Evolutionary conservation across 495 filamentous ascomycete species (phyloP), one percentile per base, ranked within the genome.

Genomic region (Xylaria bambusicola): DNA sequence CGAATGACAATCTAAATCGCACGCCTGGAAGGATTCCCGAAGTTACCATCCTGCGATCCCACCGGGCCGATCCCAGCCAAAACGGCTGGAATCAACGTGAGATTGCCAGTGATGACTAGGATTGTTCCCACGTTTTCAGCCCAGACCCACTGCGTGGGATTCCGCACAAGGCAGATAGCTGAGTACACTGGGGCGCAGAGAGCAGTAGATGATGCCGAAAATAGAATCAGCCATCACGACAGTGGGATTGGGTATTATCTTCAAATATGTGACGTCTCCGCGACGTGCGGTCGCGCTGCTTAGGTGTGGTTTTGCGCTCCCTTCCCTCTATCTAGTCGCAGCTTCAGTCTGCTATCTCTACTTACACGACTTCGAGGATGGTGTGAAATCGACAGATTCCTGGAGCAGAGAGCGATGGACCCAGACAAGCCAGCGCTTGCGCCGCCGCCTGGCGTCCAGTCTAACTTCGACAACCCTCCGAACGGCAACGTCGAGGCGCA

Each of bases 401-500:
- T 13, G 3, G 12, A 46, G 42, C 42, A 26, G 5, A 2, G 23
- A 21, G 17, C 42, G 23, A 46, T 46, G 42, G 17, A 46, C 8
- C 5, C 4, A 2, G 47, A 51, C 6, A 29, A 7, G 24, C 63
- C 63, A 1, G 49, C 63, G n/a, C 27, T 60, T 13, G 45, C 29
- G 17, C 48, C 63, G 13, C 63, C 63, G 27, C 44, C 55, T 7
- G 63, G 63, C 18, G 46, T 52, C 8, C 29, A 23, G 8, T 13
- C 63, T 17, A 52, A 57, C 12, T 55, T 62, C 20, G 60, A 60
- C 17, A 60, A 62, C 20, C 61, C 64, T n/a, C 57, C 58, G 10
- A 67, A 67, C 54, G 26, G 48, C 26, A 67, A 67, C 31, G 36
- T 40, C 15, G 23, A 55, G 12, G 64, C 64, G n/a, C 38, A 50